These are phyloP conservation scores for Alopecurus myosuroides DNA, from an alignment of 176 grass and related monocot genomes.

Conservation along the genomic window DNA sequence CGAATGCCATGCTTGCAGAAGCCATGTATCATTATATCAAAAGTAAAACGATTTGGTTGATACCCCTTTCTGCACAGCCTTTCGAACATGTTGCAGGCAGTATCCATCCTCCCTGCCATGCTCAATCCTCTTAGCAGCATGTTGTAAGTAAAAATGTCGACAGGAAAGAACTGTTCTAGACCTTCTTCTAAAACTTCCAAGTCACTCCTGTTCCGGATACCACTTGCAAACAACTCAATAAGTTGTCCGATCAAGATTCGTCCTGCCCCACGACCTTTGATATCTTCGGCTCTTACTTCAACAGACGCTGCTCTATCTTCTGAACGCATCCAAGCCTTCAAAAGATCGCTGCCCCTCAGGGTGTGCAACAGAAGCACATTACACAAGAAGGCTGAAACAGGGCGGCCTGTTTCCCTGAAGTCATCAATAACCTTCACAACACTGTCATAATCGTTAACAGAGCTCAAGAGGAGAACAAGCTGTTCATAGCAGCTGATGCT, in stretches of 20 bases:
- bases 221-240: constrained; percentile 62
- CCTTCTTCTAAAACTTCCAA: constrained; percentile 68
- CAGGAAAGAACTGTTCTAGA: constrained; percentile 77
- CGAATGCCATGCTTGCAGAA: constrained; percentile 74
- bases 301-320: constrained; percentile 33
- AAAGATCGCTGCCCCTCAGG: constrained; percentile 49
- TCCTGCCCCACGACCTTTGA: constrained; percentile 39
- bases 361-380: constrained; percentile 90
- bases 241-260: constrained; percentile 64
- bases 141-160: constrained; percentile 94
- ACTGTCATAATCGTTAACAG: constrained; percentile 55
- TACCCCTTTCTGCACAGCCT: constrained; percentile 71
- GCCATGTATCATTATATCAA: constrained; percentile 83
- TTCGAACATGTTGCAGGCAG: constrained; percentile 64
- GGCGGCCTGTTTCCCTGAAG: constrained; percentile 76
- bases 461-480: constrained; percentile 68
- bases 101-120: constrained; percentile 78
- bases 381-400: constrained; percentile 86
- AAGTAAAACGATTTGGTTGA: constrained; percentile 78
- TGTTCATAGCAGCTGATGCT: constrained; percentile 80
- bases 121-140: constrained; percentile 72
- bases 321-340: constrained; percentile 50
- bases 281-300: constrained; percentile 24
- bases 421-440: constrained; percentile 72
- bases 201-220: constrained; percentile 53